Base-by-base conservation (phyloP, 345 rosid species). In the Brassica rapa region DNA sequence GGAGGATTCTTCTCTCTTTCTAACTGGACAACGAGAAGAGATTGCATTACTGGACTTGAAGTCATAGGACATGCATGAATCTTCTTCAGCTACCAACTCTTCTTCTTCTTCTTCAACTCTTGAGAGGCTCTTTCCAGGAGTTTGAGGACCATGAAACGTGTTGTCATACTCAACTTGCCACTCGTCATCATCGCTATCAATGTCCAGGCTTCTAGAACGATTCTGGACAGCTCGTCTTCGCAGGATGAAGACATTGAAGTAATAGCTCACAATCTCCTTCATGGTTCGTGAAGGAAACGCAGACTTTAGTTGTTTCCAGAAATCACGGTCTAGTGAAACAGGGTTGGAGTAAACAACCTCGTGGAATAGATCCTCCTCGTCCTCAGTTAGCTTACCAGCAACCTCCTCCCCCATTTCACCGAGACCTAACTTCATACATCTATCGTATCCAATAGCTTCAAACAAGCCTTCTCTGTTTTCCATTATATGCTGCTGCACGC, bases 331-430 rank as follows among this genome's bases (percentile, higher is more conserved):
- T 15, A 65, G 55, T 4, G 96, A 89, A 25, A 62, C 82, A 1
- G 94, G 91, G 65, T 87, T 87, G 76, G 96, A 86, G 82, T 87
- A 81, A 59, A 90, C 83, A 51, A 85, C 82, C 78, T 87, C 83
- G 78, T 74, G 87, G 72, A 90, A 93, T 7, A 78, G 23, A 53
- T 86, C 85, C 72, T 93, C 93, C 80, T 89, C 98, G 21, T 85
- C 89, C 24, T 84, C 91, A 30, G 75, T 84, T 89, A 93, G 86
- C 62, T 84, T 84, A 16, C 71, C 67, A 25, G 94, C 89, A 75
- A 89, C 86, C 65, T 81, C 87, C 79, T 93, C 98, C 6, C 98
- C 98, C 94, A 93, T 90, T 43, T 90, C 91, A 73, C 68, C 80
- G 39, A 89, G 88, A 49, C 96, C 92, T 73, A 89, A 66, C 49